phyloP scores from a whole-genome alignment of 768 basidiomycete genomes.

The Rubroboletus pulcherrimus region DNA sequence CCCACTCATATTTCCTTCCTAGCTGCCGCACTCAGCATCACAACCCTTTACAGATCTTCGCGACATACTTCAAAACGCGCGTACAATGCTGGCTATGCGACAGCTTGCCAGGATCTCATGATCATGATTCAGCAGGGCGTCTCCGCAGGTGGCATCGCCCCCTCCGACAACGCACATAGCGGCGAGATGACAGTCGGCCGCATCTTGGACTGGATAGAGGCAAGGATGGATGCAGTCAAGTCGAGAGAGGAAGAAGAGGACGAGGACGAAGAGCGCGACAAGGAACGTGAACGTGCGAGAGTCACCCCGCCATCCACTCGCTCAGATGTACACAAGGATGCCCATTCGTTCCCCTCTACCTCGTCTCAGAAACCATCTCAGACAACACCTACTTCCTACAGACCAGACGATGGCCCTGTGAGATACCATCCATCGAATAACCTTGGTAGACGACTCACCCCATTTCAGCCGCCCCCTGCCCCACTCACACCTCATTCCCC shows the following conservation, averaged over 20 bases:
- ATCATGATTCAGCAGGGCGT: conserved; percentile 82
- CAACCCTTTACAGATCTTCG: conserved; percentile 79
- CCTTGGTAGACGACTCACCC: conserved; percentile 5
- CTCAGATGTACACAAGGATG: conserved; percentile 19
- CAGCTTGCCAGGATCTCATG: conserved; percentile 77
- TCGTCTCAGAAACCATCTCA: conserved; percentile 19
- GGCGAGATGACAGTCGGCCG: conserved; percentile 71
- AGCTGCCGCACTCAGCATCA: conserved; percentile 84
- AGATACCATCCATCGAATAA: conserved; percentile 15
- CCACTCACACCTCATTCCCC: conserved; percentile 35
- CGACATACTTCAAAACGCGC: conserved; percentile 72
- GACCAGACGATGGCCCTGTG: conserved; percentile 28
- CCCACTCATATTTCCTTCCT: conserved; percentile 20
- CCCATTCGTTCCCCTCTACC: conserved; percentile 14
- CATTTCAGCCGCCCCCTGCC: conserved; percentile 12
- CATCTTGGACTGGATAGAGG: conserved; percentile 85
- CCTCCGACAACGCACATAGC: conserved; percentile 40
- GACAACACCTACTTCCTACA: conserved; percentile 12
- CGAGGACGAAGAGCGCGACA: conserved; percentile 72
- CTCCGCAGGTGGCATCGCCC: conserved; percentile 50
- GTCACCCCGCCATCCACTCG: conserved; percentile 22
- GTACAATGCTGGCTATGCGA: conserved; percentile 75
- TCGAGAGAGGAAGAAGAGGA: conserved; percentile 78
- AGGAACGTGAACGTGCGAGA: conserved; percentile 42
- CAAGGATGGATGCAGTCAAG: conserved; percentile 71